Evolutionary conservation across 2,329 filamentous ascomycete genomes (phyloP).

Genomic region (Neonectria sp.): DNA sequence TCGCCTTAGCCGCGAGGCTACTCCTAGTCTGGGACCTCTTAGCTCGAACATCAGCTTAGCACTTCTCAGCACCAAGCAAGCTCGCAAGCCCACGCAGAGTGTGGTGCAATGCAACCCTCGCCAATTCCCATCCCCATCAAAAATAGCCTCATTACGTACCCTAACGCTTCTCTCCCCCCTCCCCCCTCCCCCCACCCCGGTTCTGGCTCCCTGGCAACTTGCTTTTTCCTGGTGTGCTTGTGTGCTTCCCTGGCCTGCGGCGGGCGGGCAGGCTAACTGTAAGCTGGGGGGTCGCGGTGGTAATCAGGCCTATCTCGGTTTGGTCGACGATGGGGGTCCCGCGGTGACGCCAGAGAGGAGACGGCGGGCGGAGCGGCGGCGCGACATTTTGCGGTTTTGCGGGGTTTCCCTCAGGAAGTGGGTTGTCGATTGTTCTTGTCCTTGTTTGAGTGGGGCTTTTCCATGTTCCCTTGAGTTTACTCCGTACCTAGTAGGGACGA

Average conservation of each 20-base stretch:
- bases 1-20: conserved; percentile 23
- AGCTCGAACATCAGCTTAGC: conserved; percentile 26
- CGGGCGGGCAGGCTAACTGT: conserved; percentile 17
- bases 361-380: conserved; percentile 14
- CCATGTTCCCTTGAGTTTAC: background rate
- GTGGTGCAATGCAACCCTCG: background rate
- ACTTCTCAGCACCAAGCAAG: background rate
- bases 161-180: background rate
- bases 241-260: conserved; percentile 3
- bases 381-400: conserved; percentile 26
- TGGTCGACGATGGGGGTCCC: conserved; percentile 37
- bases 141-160: conserved; percentile 42
- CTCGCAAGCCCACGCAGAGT: background rate
- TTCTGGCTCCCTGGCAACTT: background rate
- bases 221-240: conserved; percentile 7
- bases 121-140: conserved; percentile 1
- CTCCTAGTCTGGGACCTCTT: conserved; percentile 19
- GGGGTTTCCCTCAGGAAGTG: conserved; percentile 23
- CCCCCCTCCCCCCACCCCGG: background rate
- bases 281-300: conserved; percentile 24
- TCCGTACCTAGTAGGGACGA: background rate
- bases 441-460: background rate
- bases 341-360: conserved; percentile 34
- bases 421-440: conserved; percentile 9
- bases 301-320: conserved; percentile 40